Percentiles rank a stretch among this genome's conserved stretches.
phyloP scores from a whole-genome alignment of 352 stramenopile species.

The Peronospora belbahrii region DNA sequence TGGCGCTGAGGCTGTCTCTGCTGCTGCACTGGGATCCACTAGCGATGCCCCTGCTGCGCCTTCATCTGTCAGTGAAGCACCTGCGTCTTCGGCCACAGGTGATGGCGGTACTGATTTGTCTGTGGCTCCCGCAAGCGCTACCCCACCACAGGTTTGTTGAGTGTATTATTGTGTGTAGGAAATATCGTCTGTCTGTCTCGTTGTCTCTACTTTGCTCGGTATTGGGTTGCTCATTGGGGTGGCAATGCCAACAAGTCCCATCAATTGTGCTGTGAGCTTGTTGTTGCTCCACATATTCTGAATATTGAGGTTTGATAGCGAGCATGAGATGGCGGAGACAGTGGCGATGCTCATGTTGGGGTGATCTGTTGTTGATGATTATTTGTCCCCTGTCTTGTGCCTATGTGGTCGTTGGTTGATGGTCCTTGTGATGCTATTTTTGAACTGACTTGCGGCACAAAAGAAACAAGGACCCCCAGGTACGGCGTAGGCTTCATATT shows the following conservation, averaged over 20 bases:
- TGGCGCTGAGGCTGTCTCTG: not conserved
- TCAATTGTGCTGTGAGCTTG: conserved; percentile 5
- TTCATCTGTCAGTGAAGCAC: conserved; percentile 6
- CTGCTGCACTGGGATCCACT: conserved; percentile 2
- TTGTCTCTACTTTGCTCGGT: conserved; percentile 20
- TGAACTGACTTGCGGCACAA: conserved; percentile 14
- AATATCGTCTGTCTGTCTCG: conserved; percentile 16
- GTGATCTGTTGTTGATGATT: conserved; percentile 32
- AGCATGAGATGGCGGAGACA: conserved; percentile 22
- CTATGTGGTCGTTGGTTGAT: conserved; percentile 19
- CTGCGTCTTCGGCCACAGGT: conserved; percentile 8
- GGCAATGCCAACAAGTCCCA: conserved; percentile 3
- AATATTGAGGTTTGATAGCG: conserved; percentile 5
- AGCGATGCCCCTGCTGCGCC: conserved; percentile 7
- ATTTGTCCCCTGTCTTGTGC: conserved; percentile 23
- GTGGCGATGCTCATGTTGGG: conserved; percentile 29
- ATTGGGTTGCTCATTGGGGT: conserved; percentile 5
- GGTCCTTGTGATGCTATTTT: conserved; percentile 27
- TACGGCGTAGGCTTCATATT: conserved; percentile 31
- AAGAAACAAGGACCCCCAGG: conserved; percentile 64
- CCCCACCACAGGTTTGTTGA: conserved; percentile 69
- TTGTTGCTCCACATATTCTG: conserved; percentile 11
- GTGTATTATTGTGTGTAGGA: conserved; percentile 26
- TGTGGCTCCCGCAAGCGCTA: conserved; percentile 8
- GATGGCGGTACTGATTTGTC: conserved; percentile 11